phyloP scores from a whole-genome alignment of 345 rosid genomes.

The Anastatica hierochuntica region DNA sequence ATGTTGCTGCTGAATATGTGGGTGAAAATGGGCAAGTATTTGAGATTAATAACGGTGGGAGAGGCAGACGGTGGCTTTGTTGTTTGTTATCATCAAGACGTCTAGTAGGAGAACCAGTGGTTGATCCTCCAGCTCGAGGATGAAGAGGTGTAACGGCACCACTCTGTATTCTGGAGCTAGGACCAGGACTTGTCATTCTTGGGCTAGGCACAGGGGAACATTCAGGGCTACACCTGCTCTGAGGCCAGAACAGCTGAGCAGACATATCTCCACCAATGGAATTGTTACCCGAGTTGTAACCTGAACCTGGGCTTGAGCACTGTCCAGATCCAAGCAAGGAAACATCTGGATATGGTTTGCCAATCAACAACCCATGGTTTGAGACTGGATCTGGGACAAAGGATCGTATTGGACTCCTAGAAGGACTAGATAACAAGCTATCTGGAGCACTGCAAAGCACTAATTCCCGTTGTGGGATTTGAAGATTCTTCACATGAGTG shows the following conservation, averaged over 20 bases:
- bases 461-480: constrained; percentile 49
- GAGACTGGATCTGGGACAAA: constrained; percentile 56
- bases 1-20: constrained; percentile 76
- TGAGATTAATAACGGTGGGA: constrained; percentile 66
- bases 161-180: constrained; percentile 92
- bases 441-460: constrained; percentile 78
- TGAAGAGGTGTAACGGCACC: constrained; percentile 98
- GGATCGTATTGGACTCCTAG: constrained; percentile 86
- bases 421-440: constrained; percentile 96
- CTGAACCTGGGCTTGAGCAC: constrained; percentile 97
- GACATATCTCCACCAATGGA: constrained; percentile 94
- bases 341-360: constrained; percentile 67
- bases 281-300: constrained; percentile 89
- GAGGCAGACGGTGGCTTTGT: constrained; percentile 83
- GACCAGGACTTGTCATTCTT: constrained; percentile 95
- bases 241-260: constrained; percentile 84
- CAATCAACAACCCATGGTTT: constrained; percentile 57
- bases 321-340: constrained; percentile 84
- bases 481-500: constrained; percentile 54
- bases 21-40: constrained; percentile 77
- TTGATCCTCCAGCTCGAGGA: constrained; percentile 74
- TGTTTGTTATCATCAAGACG: constrained; percentile 77
- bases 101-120: constrained; percentile 55
- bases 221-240: constrained; percentile 93
- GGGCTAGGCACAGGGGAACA: constrained; percentile 94